Evolutionary conservation across 371 early-diverging fungal genomes (phyloP), one percentile per base, ranked within the genome.

Genomic region (Mortierella sp.): DNA sequence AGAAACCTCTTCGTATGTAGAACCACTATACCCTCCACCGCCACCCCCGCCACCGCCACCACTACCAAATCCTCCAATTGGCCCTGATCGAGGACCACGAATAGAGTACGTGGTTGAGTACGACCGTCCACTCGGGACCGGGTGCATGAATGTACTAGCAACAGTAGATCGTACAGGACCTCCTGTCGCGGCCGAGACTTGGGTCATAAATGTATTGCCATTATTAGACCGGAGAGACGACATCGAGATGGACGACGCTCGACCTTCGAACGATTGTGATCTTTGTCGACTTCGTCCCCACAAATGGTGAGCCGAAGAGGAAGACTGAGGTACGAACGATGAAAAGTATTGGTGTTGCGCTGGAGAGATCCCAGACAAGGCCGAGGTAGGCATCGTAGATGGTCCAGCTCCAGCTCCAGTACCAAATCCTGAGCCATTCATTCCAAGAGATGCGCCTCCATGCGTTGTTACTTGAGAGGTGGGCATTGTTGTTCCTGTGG

Each of bases 201-300:
- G 57, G 4, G 69, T 69, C 62, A 69, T 69, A 21, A 69, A 62
- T 1, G 69, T 69, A 29, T 69, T 69, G 43, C 69, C 69, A 15
- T 62, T 69, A 51, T 69, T 62, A 30, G 69, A 69, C 21, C 56
- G 56, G 0, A 69, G 47, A 1, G 60, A 60, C 26, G 62, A 69
- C 4, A 63, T 56, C 1, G 57, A 18, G 5, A 16, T 58, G 18
- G 69, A 69, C 15, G 57, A 29, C 16, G 28, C 25, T 1, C 57
- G 56, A 50, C 48, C 29, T 9, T 37, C 46, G 37, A 37, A 37
- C 9, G 37, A 37, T 5, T 37, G 37, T 5, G 37, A 37, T 37
- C 37, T 37, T 37, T 37, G 37, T 9, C 37, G 37, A 16, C 48
- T 14, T n/a, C 37, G 48, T 29, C 56, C 29, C 57, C 53, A 23